A percentile compares a stretch with the other conserved stretches of the same genome.
phyloP scores from a whole-genome alignment of 2,329 filamentous ascomycete genomes.

The Colletotrichum sp. region DNA sequence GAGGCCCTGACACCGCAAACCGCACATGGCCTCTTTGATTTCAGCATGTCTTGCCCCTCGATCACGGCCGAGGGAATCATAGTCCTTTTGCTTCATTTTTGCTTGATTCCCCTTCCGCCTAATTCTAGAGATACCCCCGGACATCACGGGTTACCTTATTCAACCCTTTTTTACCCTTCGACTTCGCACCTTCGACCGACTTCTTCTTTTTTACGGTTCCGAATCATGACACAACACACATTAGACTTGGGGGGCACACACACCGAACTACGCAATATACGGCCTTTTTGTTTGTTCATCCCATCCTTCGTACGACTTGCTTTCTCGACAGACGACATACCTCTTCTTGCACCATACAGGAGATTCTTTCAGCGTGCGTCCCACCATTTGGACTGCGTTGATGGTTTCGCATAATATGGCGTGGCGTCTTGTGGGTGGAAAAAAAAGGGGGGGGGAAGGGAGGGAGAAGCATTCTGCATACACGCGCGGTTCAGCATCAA shows the following conservation, averaged over 20 bases:
- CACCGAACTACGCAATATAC: conserved; percentile 8
- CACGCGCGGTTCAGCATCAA: conserved; percentile 6
- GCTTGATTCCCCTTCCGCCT: conserved; percentile 15
- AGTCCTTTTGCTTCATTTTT: conserved; percentile 10
- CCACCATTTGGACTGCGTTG: neutral
- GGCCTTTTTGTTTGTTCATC: conserved; percentile 1
- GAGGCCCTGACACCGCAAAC: neutral
- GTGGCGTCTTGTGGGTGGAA: conserved; percentile 3
- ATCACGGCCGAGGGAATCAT: neutral
- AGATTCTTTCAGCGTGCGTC: neutral
- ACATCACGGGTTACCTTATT: conserved; percentile 15
- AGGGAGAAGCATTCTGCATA: neutral
- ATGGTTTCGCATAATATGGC: neutral
- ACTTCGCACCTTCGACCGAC: neutral
- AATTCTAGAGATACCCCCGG: conserved; percentile 27
- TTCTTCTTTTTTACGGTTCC: neutral
- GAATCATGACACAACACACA: conserved; percentile 19
- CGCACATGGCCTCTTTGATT: neutral
- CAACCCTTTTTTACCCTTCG: neutral
- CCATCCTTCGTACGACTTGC: neutral
- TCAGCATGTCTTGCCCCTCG: neutral
- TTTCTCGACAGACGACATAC: neutral
- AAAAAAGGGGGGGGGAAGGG: neutral
- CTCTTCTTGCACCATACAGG: neutral
- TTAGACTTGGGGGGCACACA: conserved; percentile 10